Evolutionary conservation across 805 yeast species (phyloP), one percentile per base, ranked within the genome.

Genomic region (Metschnikowia lunata): DNA sequence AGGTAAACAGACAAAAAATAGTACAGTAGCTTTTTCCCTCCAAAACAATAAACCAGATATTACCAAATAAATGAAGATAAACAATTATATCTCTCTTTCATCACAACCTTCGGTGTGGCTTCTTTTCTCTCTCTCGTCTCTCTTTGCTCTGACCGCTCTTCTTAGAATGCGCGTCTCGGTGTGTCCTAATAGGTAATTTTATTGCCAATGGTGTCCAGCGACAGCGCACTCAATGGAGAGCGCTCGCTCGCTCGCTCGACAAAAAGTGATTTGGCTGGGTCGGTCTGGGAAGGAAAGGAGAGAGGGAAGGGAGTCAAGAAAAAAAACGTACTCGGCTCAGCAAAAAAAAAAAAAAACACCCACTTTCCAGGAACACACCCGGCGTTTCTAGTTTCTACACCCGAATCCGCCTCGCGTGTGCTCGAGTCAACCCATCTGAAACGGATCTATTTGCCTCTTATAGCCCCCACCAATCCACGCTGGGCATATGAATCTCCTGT

Each of bases 401-500:
- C 42, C n/a, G 31, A 27, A 34, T 26, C 32, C 45, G 37, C n/a
- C 42, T 13, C 32, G 34, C 15, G 13, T 36, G 14, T 28, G 18
- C 6, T 8, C 34, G 12, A 9, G 7, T 15, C 8, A 34, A 28
- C 32, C 33, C 13, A 18, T 5, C 23, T 18, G 23, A 18, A 18
- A 18, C 23, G 23, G 23, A 18, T 18, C 3, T 18, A 18, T 18
- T 18, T 18, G 23, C 23, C 23, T 18, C 23, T 18, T 18, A 18
- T 18, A 18, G 23, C 23, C 23, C 23, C 23, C 23, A 18, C 23
- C 23, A 18, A 18, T 3, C 23, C 23, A 3, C 23, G 23, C 31
- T 12, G n/a, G n/a, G n/a, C 31, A 3, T 37, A 54, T 54, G 57
- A 54, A 54, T 27, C 57, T 54, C 32, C 56, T 44, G 37, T 52